These are phyloP conservation scores for Wickerhamomyces sp. DNA, from an alignment of 1,139 yeast genomes.

Conservation along the genomic window DNA sequence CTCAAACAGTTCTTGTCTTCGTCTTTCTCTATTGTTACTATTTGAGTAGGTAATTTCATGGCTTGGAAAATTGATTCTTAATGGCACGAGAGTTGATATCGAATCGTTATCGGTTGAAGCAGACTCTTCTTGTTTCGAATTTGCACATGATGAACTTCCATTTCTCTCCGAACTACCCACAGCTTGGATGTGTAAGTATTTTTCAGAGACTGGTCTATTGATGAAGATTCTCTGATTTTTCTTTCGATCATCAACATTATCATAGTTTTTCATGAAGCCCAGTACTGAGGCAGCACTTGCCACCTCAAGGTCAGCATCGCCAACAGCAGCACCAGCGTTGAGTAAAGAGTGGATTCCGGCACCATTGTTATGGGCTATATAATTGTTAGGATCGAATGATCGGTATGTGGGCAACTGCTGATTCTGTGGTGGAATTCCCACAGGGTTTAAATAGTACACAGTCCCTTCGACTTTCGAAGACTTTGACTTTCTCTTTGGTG, in stretches of 20 bases:
- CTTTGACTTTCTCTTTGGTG: slow-evolving; percentile 1
- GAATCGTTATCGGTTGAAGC: not conserved
- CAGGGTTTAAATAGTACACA: slow-evolving; percentile 1
- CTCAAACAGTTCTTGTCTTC: slow-evolving; percentile 21
- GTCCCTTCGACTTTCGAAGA: not conserved
- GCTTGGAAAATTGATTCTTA: slow-evolving; percentile 3
- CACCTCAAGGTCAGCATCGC: not conserved
- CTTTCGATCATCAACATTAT: not conserved
- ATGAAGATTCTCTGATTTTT: slow-evolving; percentile 1
- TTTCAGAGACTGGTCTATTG: slow-evolving; percentile 2
- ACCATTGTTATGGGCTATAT: not conserved
- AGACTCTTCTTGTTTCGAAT: not conserved
- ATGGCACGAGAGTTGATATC: not conserved
- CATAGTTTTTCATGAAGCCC: not conserved
- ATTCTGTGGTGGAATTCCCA: not conserved
- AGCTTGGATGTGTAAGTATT: not conserved
- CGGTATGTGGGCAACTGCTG: not conserved
- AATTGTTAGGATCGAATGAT: not conserved
- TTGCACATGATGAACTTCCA: too few relatives aligned
- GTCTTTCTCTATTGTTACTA: slow-evolving; percentile 24
- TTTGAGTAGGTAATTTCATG: slow-evolving; percentile 23
- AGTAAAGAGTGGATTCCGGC: not conserved
- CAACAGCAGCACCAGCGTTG: not conserved
- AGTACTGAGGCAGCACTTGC: not conserved
- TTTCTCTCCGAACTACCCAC: not conserved